phyloP scores from a whole-genome alignment of 2,329 filamentous ascomycete genomes.

The Penicillium griseofulvum region DNA sequence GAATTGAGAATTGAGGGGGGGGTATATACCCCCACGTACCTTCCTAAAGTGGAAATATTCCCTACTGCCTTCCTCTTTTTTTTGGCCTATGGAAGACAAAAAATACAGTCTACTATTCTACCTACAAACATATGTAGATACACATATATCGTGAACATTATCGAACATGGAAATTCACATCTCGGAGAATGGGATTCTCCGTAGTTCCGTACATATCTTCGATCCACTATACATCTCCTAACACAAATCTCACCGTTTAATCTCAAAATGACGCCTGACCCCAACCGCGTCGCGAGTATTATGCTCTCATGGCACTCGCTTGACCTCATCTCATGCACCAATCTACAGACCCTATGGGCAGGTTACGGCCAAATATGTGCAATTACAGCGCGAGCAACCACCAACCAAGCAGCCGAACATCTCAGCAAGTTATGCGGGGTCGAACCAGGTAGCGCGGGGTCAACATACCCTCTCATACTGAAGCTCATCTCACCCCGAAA shows the following conservation, averaged over 20 bases:
- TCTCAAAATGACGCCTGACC: background rate
- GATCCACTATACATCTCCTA: background rate
- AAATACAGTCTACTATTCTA: no score
- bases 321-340: conserved; percentile 28
- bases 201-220: background rate
- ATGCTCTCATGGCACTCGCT: conserved; percentile 31
- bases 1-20: no score
- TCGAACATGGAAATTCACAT: no score
- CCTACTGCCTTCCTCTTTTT: no score
- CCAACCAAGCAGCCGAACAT: conserved; percentile 21
- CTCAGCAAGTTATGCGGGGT: conserved; percentile 23
- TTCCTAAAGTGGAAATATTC: no score
- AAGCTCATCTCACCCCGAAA: conserved; percentile 57
- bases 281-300: conserved; percentile 24
- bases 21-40: no score
- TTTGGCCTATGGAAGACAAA: no score
- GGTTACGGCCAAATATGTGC: conserved; percentile 57
- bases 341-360: conserved; percentile 48
- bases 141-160: no score
- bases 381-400: conserved; percentile 46
- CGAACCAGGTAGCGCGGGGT: conserved; percentile 13
- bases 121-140: no score
- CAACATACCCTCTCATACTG: conserved; percentile 47
- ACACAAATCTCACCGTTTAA: no score
- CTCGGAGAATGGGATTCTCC: background rate